Percentiles rank a stretch among this genome's conserved stretches.
Conservation (phyloP, 495 filamentous ascomycete genomes). For the Aspergillus cavernicola region DNA sequence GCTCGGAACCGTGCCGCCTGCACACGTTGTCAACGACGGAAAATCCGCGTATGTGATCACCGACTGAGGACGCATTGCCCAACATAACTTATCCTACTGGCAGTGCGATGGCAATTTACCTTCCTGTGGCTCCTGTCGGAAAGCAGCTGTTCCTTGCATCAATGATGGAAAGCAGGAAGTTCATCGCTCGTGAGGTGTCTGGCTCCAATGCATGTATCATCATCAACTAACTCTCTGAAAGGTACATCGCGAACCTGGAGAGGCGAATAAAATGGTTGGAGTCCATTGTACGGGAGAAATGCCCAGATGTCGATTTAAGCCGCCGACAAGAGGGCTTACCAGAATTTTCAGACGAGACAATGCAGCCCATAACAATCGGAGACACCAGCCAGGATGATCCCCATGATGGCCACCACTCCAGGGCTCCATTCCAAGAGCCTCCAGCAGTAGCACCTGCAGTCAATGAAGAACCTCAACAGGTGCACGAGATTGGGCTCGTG, state of each 20-base stretch:
- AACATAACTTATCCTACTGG: background rate
- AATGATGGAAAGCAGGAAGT: constrained; percentile 43
- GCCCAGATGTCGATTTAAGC: constrained; percentile 28
- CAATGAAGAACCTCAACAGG: constrained; percentile 20
- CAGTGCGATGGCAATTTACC: constrained; percentile 31
- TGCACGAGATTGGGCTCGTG: constrained; percentile 38
- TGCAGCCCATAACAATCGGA: background rate
- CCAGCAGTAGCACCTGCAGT: background rate
- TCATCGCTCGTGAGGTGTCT: constrained; percentile 29
- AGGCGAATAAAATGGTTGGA: constrained; percentile 42
- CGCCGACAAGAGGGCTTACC: constrained; percentile 15
- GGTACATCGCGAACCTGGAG: constrained; percentile 39
- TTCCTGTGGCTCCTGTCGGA: constrained; percentile 36
- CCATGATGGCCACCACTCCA: background rate
- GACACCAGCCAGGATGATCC: background rate
- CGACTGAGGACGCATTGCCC: background rate
- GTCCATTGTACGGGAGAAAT: constrained; percentile 31
- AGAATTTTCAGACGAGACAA: constrained; percentile 4
- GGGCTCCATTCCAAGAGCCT: too few relatives aligned
- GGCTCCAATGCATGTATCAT: background rate
- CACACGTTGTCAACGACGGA: constrained; percentile 34
- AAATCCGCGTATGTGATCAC: constrained; percentile 26
- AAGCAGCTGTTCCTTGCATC: constrained; percentile 35
- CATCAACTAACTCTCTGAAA: constrained; percentile 5
- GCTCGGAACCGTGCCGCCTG: constrained; percentile 40